Base-by-base conservation (phyloP, 768 basidiomycete species). In the Leucocoprinus leucothites region DNA sequence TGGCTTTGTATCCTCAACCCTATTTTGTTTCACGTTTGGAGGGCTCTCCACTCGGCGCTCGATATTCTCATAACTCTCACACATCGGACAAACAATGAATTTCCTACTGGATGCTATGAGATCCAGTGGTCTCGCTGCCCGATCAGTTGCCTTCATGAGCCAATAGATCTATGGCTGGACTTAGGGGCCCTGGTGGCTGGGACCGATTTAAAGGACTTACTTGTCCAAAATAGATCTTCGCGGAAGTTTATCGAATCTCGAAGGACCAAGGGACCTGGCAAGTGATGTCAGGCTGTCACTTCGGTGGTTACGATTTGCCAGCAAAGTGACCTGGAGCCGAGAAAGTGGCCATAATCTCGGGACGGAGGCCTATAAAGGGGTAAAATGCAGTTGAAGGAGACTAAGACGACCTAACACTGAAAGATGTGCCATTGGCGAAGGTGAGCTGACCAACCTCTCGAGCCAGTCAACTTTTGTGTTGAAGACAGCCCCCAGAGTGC, bases 381-480 rank as follows among this genome's bases (percentile, higher is more conserved):
- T 55, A 35, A 45, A 48, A 38, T 22, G 34, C 24, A 21, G 19
- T 40, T 24, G 25, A 22, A 14, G n/a, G 2, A n/a, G 36, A 26
- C 2, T 16, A 4, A 28, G 43, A 24, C 46, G n/a, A 41, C 22
- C 21, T 26, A 34, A 14, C 35, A 5, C 25, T 18, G 31, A 22
- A 61, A 57, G 54, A 85, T 85, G 84, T 85, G 83, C 69, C 81
- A 78, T 64, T 83, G 74, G 72, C 77, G 83, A 63, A 75, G 80
- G 83, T 84, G 59, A 71, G 82, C 63, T 26, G 25, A 19, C 18
- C 19, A n/a, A n/a, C 16, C 21, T 16, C n/a, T 9, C 43, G 41
- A 34, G 47, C 13, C 40, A 55, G 34, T 28, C 42, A 28, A 28
- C 25, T 21, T 19, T 26, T 26, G 25, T 36, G 48, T 51, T 62